Conservation (phyloP, 768 basidiomycete genomes). For the Hemileccinum impolitum region DNA sequence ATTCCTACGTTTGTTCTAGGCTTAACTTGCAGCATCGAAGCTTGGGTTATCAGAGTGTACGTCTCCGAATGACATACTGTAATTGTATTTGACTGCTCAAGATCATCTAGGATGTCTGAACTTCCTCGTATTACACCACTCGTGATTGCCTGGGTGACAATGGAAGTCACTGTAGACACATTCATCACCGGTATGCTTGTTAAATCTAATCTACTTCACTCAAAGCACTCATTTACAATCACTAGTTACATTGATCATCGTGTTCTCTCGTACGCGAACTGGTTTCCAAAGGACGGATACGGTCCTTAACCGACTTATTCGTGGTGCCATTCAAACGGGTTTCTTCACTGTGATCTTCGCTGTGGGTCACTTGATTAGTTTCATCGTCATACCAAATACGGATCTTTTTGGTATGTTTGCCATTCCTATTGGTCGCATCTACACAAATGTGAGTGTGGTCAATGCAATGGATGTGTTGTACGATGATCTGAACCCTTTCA, state of each 20-base stretch:
- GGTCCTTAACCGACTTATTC: conserved; percentile 51
- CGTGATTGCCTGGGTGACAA: conserved; percentile 45
- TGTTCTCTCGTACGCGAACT: conserved; percentile 43
- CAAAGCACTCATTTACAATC: not conserved
- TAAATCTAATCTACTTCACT: not conserved
- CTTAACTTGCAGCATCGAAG: conserved; percentile 39
- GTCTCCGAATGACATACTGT: conserved; percentile 6
- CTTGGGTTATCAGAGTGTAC: conserved; percentile 40
- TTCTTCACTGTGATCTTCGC: conserved; percentile 50
- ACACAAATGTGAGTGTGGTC: conserved; percentile 40
- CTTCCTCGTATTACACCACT: conserved; percentile 38
- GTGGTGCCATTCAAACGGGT: conserved; percentile 54
- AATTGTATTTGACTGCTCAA: not conserved
- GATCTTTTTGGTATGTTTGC: conserved; percentile 38
- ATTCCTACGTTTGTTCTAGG: conserved; percentile 42
- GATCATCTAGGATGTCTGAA: conserved; percentile 35
- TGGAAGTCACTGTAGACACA: conserved; percentile 43
- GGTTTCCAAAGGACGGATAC: conserved; percentile 53
- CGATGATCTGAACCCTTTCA: not conserved
- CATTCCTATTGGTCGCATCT: conserved; percentile 41
- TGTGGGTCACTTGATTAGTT: conserved; percentile 44
- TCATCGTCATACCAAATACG: conserved; percentile 25
- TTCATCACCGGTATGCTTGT: conserved; percentile 39
- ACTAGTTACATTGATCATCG: conserved; percentile 22
- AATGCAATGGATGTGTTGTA: not conserved